These are phyloP conservation scores for Anethum foeniculum DNA, from an alignment of 140 eudicot genomes.

Conservation along the genomic window DNA sequence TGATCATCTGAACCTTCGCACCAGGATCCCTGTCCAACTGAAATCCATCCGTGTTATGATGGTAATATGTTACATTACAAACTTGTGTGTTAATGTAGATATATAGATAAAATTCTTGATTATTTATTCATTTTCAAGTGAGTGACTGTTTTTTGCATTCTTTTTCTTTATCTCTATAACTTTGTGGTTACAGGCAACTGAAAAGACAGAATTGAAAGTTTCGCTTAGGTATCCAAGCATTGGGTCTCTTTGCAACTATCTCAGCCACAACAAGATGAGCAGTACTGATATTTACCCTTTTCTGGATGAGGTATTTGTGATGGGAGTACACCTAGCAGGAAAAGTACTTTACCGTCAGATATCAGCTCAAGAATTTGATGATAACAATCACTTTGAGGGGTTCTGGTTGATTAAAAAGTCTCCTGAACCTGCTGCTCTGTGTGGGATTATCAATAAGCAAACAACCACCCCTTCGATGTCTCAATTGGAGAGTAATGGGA, in stretches of 20 bases:
- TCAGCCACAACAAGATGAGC: conserved; percentile 30
- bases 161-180: not conserved
- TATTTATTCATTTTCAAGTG: not conserved
- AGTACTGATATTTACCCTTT: conserved; percentile 51
- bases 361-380: conserved; percentile 36
- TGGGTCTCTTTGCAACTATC: conserved; percentile 50
- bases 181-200: conserved; percentile 57
- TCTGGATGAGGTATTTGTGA: conserved; percentile 68
- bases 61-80: conserved; percentile 28
- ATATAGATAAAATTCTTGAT: not conserved
- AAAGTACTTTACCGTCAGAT: conserved; percentile 60
- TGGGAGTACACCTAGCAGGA: conserved; percentile 61
- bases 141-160: not conserved
- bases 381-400: conserved; percentile 31
- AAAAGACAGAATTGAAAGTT: conserved; percentile 63
- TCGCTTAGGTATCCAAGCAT: conserved; percentile 68
- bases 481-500: not conserved
- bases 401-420: conserved; percentile 50
- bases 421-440: not conserved
- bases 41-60: conserved; percentile 60
- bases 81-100: not conserved
- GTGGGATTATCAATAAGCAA: conserved; percentile 21
- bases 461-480: conserved; percentile 26
- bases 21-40: conserved; percentile 41
- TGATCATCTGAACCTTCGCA: too few relatives aligned